phyloP scores from a whole-genome alignment of 495 filamentous ascomycete genomes.

The Penicillium samsonianum region DNA sequence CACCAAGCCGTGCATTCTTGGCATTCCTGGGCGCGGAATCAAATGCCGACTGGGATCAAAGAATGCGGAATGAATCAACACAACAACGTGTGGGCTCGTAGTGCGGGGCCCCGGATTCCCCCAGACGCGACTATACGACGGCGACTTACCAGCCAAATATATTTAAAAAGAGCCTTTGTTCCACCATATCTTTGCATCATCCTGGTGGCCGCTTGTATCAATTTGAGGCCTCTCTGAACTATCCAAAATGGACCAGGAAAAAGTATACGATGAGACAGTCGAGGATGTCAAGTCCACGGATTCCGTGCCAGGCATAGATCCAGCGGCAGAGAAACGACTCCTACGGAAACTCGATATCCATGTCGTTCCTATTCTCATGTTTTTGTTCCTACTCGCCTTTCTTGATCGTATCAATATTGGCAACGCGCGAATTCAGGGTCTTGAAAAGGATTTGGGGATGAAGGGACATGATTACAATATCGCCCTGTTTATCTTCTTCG shows the following conservation, averaged over 20 bases:
- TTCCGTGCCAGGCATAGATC: constrained; percentile 17
- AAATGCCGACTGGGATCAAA: not conserved
- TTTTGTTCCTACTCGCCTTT: constrained; percentile 45
- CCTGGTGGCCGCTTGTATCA: not conserved
- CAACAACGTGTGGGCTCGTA: too few relatives aligned
- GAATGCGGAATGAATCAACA: constrained; percentile 5
- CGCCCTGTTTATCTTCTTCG: constrained; percentile 65
- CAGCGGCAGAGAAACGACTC: constrained; percentile 34
- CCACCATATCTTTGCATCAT: not conserved
- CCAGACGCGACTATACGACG: not conserved
- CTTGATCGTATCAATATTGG: constrained; percentile 59
- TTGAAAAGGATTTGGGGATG: constrained; percentile 60
- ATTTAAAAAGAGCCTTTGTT: not conserved
- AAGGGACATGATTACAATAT: constrained; percentile 59
- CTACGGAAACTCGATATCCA: constrained; percentile 44
- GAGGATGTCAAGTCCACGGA: constrained; percentile 18
- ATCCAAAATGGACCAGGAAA: constrained; percentile 19
- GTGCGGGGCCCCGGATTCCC: constrained; percentile 16
- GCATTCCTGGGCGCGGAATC: constrained; percentile 1
- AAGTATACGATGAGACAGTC: constrained; percentile 16
- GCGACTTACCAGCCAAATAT: not conserved
- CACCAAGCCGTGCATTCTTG: not conserved
- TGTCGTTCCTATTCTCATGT: constrained; percentile 40
- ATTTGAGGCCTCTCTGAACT: not conserved
- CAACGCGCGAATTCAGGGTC: constrained; percentile 62